Conservation (phyloP, 2,329 filamentous ascomycete species). For the Aspergillaceae sp. region DNA sequence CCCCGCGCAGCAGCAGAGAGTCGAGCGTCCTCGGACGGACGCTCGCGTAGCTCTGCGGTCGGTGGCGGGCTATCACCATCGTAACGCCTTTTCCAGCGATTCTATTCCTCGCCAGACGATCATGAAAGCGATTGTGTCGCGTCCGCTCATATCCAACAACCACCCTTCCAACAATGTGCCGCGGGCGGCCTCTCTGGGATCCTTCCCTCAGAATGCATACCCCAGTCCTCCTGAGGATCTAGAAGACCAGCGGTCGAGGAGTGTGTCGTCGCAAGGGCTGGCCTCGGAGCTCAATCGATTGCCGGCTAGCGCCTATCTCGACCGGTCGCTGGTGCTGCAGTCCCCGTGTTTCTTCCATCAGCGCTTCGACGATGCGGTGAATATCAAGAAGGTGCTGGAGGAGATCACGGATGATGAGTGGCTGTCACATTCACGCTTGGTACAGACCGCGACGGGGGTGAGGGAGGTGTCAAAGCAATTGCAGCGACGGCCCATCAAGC, state of each 20-base stretch:
- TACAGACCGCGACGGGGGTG: slow-evolving; percentile 91
- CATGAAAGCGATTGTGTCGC: slow-evolving; percentile 69
- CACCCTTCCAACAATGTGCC: slow-evolving; percentile 47
- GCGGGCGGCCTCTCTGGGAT: slow-evolving; percentile 54
- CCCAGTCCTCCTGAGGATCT: slow-evolving; percentile 17
- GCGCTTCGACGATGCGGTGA: slow-evolving; percentile 89
- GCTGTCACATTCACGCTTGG: slow-evolving; percentile 85
- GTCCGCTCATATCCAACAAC: slow-evolving; percentile 46
- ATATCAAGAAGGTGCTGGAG: slow-evolving; percentile 88
- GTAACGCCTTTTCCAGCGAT: slow-evolving; percentile 52
- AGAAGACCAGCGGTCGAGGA: slow-evolving; percentile 34
- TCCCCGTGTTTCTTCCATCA: slow-evolving; percentile 98
- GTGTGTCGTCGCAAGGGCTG: slow-evolving; percentile 51
- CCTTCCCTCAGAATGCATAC: slow-evolving; percentile 40
- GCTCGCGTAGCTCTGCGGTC: slow-evolving; percentile 15
- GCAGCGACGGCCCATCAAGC: slow-evolving; percentile 81
- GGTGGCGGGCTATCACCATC: slow-evolving; percentile 33
- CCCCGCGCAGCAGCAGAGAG: slow-evolving; percentile 6
- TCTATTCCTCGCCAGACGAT: slow-evolving; percentile 69
- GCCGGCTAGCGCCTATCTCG: slow-evolving; percentile 31
- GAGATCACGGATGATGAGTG: slow-evolving; percentile 82
- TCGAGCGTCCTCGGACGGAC: slow-evolving; percentile 18
- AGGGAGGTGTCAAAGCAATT: slow-evolving; percentile 93
- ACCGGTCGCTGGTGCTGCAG: slow-evolving; percentile 58
- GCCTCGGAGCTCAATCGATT: slow-evolving; percentile 50